These are phyloP conservation scores for Candida freyschussii DNA, from an alignment of 1,139 yeast genomes.

Conservation along the genomic window DNA sequence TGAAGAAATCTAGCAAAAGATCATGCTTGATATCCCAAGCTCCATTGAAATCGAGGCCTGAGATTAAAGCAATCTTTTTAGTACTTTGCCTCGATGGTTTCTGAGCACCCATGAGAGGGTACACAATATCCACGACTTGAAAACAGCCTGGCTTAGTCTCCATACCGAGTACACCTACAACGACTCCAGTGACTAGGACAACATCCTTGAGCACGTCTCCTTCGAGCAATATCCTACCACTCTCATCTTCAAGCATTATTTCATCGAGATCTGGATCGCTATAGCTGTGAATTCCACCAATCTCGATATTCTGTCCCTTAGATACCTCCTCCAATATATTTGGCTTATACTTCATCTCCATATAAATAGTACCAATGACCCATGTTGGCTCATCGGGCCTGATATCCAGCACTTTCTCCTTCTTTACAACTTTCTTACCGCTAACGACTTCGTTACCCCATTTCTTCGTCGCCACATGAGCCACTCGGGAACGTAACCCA, in stretches of 20 bases:
- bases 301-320: conserved; percentile 25
- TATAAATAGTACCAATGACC: conserved; percentile 87
- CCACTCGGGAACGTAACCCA: conserved; percentile 50
- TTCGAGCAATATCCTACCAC: conserved; percentile 75
- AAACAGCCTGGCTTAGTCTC: conserved; percentile 82
- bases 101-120: conserved; percentile 64
- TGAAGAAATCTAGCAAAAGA: conserved; percentile 63
- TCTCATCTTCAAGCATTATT: conserved; percentile 84
- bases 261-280: conserved; percentile 53
- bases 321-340: conserved; percentile 81
- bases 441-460: conserved; percentile 50
- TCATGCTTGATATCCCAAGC: conserved; percentile 45
- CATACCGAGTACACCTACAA: conserved; percentile 81
- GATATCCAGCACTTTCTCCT: conserved; percentile 73
- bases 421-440: conserved; percentile 33
- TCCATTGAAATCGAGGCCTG: conserved; percentile 60
- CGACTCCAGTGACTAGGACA: conserved; percentile 78
- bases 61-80: conserved; percentile 54
- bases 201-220: conserved; percentile 52
- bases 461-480: conserved; percentile 40
- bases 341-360: conserved; percentile 81
- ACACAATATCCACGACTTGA: conserved; percentile 74
- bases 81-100: conserved; percentile 26
- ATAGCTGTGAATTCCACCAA: conserved; percentile 42
- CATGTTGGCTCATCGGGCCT: conserved; percentile 67